Evolutionary conservation across 345 rosid genomes (phyloP).

Genomic region (Camelina hispida): DNA sequence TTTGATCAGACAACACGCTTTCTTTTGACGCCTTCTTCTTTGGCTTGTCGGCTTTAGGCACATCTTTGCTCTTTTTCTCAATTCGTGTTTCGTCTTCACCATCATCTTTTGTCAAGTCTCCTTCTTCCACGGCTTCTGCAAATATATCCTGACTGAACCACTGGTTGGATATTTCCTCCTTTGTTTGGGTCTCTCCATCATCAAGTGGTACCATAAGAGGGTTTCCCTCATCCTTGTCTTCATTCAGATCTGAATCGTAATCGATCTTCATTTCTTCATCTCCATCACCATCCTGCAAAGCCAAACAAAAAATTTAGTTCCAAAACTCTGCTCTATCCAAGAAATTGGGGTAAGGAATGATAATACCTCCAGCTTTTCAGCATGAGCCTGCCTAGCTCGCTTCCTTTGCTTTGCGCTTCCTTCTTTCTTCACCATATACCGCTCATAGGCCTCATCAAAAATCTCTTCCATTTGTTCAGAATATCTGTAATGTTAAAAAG

Average conservation of each 20-base stretch:
- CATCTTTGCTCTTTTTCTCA: constrained; percentile 39
- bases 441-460: constrained; percentile 81
- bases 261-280: constrained; percentile 53
- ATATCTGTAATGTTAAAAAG: constrained; percentile 57
- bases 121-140: constrained; percentile 77
- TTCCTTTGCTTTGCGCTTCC: constrained; percentile 85
- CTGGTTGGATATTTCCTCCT: constrained; percentile 71
- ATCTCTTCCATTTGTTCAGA: constrained; percentile 75
- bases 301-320: constrained; percentile 11
- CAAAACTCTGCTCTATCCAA: neutral
- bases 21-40: constrained; percentile 48
- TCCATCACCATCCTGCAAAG: constrained; percentile 61
- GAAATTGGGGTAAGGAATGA: neutral
- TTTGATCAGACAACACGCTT: constrained; percentile 30
- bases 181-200: constrained; percentile 64
- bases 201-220: constrained; percentile 80
- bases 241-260: constrained; percentile 74
- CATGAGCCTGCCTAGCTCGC: constrained; percentile 71
- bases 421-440: constrained; percentile 61
- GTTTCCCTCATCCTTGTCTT: constrained; percentile 66
- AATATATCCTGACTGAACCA: constrained; percentile 93
- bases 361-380: constrained; percentile 65
- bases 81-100: constrained; percentile 63
- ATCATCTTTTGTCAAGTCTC: constrained; percentile 61
- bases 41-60: constrained; percentile 31